Evolutionary conservation across 179 eudicot species (phyloP).

Genomic region (Nepenthes alata): DNA sequence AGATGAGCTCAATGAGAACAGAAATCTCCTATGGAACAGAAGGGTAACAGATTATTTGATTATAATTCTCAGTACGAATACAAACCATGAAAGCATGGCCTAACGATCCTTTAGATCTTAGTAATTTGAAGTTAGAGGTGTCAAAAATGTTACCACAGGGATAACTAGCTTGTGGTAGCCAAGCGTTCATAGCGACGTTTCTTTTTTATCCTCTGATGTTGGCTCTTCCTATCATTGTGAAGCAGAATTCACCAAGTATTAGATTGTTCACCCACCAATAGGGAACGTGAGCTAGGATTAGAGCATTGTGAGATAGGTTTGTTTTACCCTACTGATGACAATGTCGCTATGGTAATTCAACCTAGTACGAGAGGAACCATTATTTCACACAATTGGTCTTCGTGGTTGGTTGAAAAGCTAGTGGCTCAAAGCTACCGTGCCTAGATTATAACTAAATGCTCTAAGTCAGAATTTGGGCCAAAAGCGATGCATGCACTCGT

Average conservation of each 20-base stretch:
- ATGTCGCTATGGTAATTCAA: not conserved
- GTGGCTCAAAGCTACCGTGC: too few relatives aligned
- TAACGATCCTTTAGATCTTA: constrained; percentile 59
- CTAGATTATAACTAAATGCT: too few relatives aligned
- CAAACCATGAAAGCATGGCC: constrained; percentile 69
- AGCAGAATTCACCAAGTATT: too few relatives aligned
- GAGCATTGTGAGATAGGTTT: too few relatives aligned
- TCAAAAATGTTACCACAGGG: constrained; percentile 27
- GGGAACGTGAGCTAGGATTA: too few relatives aligned
- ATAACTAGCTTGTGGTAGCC: constrained; percentile 27
- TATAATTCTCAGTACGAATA: constrained; percentile 59
- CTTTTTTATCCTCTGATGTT: not conserved
- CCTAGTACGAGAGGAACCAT: constrained; percentile 6
- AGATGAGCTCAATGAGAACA: constrained; percentile 64
- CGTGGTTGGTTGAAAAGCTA: too few relatives aligned
- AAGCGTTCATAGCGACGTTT: constrained; percentile 22
- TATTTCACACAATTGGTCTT: constrained; percentile 5
- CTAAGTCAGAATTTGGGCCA: too few relatives aligned
- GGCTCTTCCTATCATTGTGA: too few relatives aligned
- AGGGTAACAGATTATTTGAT: constrained; percentile 69
- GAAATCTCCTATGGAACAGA: constrained; percentile 60
- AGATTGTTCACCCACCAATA: too few relatives aligned
- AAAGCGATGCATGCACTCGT: too few relatives aligned
- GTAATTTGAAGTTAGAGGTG: constrained; percentile 60
- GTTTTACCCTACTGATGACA: too few relatives aligned